phyloP scores from a whole-genome alignment of 176 grass and related monocot species.

The Zoysia japonica region DNA sequence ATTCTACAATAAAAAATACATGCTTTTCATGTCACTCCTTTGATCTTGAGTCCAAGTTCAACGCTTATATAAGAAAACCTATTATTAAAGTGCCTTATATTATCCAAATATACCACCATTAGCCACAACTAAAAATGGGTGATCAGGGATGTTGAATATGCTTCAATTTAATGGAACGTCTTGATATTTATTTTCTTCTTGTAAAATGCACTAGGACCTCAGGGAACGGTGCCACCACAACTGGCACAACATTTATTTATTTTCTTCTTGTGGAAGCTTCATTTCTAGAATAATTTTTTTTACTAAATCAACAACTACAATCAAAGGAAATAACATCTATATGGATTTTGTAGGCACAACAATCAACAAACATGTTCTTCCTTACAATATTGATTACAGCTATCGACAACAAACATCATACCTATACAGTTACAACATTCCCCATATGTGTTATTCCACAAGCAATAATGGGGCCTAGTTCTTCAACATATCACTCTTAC shows the following conservation, averaged over 20 bases:
- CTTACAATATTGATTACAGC: neutral
- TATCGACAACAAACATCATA: neutral
- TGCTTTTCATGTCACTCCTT: too few species aligned
- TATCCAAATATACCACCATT: too few species aligned
- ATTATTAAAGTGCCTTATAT: too few species aligned
- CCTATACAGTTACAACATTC: neutral
- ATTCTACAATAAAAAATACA: too few species aligned
- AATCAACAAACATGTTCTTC: neutral
- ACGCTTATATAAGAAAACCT: too few species aligned
- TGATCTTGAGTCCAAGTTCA: too few species aligned
- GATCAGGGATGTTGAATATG: too few species aligned
- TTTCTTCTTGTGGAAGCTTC: neutral
- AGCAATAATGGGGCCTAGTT: neutral
- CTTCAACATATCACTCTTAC: slow-evolving; percentile 16
- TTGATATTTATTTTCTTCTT: too few species aligned
- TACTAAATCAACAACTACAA: neutral
- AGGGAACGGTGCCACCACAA: neutral
- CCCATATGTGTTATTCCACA: neutral
- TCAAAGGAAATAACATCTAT: neutral
- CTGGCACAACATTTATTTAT: neutral
- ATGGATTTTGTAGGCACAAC: neutral
- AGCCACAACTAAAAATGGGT: too few species aligned
- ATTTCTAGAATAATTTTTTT: neutral
- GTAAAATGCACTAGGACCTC: neutral
- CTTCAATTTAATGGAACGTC: too few species aligned